Evolutionary conservation across 257 asterid species (phyloP).

Genomic region (Capsicum rhomboideum): DNA sequence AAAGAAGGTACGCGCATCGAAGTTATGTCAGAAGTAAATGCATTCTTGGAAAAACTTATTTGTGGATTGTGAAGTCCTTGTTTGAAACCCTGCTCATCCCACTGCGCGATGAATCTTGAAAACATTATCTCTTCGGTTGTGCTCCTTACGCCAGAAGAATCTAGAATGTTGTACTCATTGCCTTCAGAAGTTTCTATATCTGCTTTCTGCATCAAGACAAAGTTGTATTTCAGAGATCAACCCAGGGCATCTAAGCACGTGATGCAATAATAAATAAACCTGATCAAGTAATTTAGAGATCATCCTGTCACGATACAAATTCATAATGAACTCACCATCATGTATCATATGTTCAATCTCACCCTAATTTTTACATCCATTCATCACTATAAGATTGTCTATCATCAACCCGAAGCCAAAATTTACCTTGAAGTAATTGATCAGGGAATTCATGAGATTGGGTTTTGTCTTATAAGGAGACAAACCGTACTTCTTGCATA

Average conservation of each 20-base stretch:
- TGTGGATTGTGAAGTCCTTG: not conserved
- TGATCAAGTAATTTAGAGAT: not conserved
- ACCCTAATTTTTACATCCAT: not conserved
- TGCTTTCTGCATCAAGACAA: not conserved
- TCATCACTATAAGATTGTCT: not conserved
- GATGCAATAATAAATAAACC: not conserved
- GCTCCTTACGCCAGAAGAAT: not conserved
- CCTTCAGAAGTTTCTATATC: not conserved
- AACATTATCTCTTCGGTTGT: not conserved
- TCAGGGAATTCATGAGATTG: slow-evolving; percentile 6
- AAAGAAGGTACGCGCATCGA: slow-evolving; percentile 7
- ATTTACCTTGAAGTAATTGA: slow-evolving; percentile 10
- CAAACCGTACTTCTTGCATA: slow-evolving; percentile 6
- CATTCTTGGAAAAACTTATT: not conserved
- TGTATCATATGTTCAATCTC: not conserved
- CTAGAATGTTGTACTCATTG: not conserved
- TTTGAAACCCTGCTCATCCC: not conserved
- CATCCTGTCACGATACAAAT: not conserved
- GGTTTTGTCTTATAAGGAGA: slow-evolving; percentile 16
- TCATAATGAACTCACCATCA: not conserved
- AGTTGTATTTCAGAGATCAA: not conserved
- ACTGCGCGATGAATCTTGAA: not conserved
- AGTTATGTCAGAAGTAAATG: slow-evolving; percentile 4
- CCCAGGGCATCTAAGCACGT: not conserved
- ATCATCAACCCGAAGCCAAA: not conserved